Base-by-base conservation (phyloP, 2,329 filamentous ascomycete genomes). In the Phyllosticta capitalensis region DNA sequence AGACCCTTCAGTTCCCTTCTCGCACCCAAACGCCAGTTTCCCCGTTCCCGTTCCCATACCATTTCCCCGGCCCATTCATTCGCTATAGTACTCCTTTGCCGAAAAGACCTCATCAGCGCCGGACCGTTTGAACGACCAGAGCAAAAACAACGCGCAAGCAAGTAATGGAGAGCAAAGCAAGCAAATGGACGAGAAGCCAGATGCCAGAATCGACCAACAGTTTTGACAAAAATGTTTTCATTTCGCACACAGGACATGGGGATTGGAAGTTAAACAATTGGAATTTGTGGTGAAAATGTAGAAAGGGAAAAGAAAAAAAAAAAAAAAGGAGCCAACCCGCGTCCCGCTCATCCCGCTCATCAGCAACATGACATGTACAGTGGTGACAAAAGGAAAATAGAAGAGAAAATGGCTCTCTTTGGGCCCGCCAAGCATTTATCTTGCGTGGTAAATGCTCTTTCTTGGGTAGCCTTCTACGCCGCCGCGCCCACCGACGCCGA, bases 401-500 rank as follows among this genome's bases (percentile, higher is more conserved):
- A n/a, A 5, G 12, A 7, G 38, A n/a, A 45, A 45, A 45, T 45
- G 38, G 14, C 14, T n/a, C 38, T 52, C 50, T 7, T 52, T 20
- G 45, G 14, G 19, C 45, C 14, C 45, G 45, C 45, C 45, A 20
- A 49, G 45, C 14, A 17, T 49, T 20, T 20, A 49, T 17, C 24
- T 5, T 45, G 14, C 6, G 17, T n/a, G 14, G 4, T 45, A 45
- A 45, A 45, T n/a, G 38, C 38, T n/a, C 38, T n/a, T n/a, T 14
- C 6, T n/a, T n/a, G n/a, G 6, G 38, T n/a, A 38, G 33, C 33
- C 14, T 38, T 38, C 38, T 45, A 45, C 14, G 14, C 17, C 17
- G 38, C 17, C 5, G 38, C 38, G 38, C 38, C n/a, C 14, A 54
- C 56, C 45, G 56, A 58, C 50, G 53, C 56, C 17, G 56, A 59